Conservation (phyloP, 495 filamentous ascomycete species). For the Trichodelitschia bisporula region DNA sequence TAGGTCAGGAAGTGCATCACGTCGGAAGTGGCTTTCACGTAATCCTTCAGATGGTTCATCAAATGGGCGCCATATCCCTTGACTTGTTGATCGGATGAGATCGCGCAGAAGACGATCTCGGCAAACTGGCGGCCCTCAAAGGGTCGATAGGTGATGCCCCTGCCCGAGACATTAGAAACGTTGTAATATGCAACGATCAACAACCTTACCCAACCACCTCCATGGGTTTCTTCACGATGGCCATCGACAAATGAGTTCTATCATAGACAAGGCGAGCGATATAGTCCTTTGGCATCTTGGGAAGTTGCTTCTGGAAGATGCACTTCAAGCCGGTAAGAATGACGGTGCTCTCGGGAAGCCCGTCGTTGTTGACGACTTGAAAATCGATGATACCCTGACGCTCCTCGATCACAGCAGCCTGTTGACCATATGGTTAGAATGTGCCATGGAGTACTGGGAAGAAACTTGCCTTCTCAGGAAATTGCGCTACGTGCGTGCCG, state of each 20-base stretch:
- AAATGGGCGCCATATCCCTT: constrained; percentile 96
- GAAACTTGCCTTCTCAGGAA: constrained; percentile 53
- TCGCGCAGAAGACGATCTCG: constrained; percentile 96
- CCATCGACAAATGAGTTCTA: constrained; percentile 83
- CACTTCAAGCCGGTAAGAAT: constrained; percentile 91
- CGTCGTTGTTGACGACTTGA: constrained; percentile 93
- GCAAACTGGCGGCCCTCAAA: constrained; percentile 86
- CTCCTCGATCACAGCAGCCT: constrained; percentile 85
- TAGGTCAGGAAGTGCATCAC: constrained; percentile 99
- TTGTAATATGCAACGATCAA: constrained; percentile 11
- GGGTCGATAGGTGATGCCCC: constrained; percentile 88
- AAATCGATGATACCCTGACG: constrained; percentile 92
- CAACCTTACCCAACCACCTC: constrained; percentile 88
- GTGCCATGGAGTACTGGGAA: not conserved
- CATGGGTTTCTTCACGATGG: constrained; percentile 87
- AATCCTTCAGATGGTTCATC: constrained; percentile 97
- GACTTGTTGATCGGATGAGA: constrained; percentile 93
- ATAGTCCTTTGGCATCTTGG: constrained; percentile 98
- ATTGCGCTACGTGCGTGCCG: too few relatives aligned
- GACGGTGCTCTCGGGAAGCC: constrained; percentile 64
- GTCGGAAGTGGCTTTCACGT: constrained; percentile 86
- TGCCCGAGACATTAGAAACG: constrained; percentile 21
- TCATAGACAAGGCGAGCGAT: constrained; percentile 95
- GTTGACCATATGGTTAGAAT: not conserved
- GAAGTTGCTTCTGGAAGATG: constrained; percentile 95